phyloP scores from a whole-genome alignment of 805 yeast species.

The Wickerhamomyces bisporus region DNA sequence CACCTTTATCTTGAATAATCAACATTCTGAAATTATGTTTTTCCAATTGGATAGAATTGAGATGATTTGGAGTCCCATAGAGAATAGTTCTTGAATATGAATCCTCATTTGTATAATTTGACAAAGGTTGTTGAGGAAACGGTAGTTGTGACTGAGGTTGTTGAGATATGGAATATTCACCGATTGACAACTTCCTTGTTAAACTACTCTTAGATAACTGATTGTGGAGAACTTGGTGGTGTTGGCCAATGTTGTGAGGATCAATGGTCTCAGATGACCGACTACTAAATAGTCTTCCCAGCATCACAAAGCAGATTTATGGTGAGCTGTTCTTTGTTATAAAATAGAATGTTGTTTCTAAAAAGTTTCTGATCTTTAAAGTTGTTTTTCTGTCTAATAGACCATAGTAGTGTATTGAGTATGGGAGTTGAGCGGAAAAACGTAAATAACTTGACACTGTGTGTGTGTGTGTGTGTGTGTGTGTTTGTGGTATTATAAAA shows the following conservation, averaged over 20 bases:
- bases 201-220: slow-evolving; percentile 1
- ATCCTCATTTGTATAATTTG: slow-evolving; percentile 18
- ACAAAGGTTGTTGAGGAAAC: neutral
- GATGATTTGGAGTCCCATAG: slow-evolving; percentile 20
- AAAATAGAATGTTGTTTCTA: no score
- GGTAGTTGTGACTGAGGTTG: neutral
- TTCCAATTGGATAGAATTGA: slow-evolving; percentile 5
- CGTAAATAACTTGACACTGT: no score
- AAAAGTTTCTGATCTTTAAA: no score
- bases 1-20: slow-evolving; percentile 34
- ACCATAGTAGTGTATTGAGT: no score
- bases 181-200: neutral
- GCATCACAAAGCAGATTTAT: neutral
- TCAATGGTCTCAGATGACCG: slow-evolving; percentile 1
- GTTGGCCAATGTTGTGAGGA: neutral
- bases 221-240: neutral
- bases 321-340: no score
- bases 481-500: no score
- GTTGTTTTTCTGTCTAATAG: no score
- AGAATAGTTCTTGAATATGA: slow-evolving; percentile 21
- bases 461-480: no score
- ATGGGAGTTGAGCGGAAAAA: no score
- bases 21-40: slow-evolving; percentile 27
- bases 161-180: neutral
- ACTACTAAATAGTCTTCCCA: slow-evolving; percentile 2